These are phyloP conservation scores for Dalbergia oliveri DNA, from an alignment of 306 rosid species.

Conservation along the genomic window DNA sequence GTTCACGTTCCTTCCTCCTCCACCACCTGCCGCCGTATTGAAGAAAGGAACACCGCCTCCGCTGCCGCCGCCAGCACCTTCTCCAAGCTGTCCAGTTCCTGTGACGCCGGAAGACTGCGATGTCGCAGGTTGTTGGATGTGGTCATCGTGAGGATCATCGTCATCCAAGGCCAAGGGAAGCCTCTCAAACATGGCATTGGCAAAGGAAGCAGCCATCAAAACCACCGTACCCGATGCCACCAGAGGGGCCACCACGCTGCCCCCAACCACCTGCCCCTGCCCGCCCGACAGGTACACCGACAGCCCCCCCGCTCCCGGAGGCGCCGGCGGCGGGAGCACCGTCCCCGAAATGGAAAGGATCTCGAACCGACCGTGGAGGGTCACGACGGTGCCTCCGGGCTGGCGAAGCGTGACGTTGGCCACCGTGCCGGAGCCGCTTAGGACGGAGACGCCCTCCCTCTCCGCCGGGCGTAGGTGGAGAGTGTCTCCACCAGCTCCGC, in stretches of 20 bases:
- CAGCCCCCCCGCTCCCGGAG: constrained; percentile 55
- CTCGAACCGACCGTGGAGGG: constrained; percentile 65
- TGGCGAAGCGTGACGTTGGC: constrained; percentile 56
- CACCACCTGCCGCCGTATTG: not conserved
- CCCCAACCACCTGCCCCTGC: constrained; percentile 75
- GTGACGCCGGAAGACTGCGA: constrained; percentile 5
- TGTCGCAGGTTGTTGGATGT: not conserved
- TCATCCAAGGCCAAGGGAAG: constrained; percentile 53
- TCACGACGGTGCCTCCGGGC: constrained; percentile 53
- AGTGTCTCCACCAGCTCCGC: constrained; percentile 56
- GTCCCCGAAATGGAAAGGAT: constrained; percentile 68
- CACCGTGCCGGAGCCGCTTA: constrained; percentile 63
- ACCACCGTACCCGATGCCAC: constrained; percentile 62
- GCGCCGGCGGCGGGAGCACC: constrained; percentile 66
- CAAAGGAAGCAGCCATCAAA: constrained; percentile 66
- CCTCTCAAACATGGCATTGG: constrained; percentile 59
- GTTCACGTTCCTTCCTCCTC: constrained; percentile 9
- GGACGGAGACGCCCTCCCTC: constrained; percentile 60
- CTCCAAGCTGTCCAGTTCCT: not conserved
- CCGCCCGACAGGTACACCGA: constrained; percentile 65
- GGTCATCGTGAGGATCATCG: constrained; percentile 23
- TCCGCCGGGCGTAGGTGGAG: constrained; percentile 55
- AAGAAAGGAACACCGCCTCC: not conserved
- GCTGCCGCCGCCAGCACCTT: not conserved
- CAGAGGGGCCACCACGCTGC: constrained; percentile 61